Percentiles rank a stretch among this genome's conserved stretches.
phyloP scores from a whole-genome alignment of 1,139 yeast species.

The Yarrowia galli region DNA sequence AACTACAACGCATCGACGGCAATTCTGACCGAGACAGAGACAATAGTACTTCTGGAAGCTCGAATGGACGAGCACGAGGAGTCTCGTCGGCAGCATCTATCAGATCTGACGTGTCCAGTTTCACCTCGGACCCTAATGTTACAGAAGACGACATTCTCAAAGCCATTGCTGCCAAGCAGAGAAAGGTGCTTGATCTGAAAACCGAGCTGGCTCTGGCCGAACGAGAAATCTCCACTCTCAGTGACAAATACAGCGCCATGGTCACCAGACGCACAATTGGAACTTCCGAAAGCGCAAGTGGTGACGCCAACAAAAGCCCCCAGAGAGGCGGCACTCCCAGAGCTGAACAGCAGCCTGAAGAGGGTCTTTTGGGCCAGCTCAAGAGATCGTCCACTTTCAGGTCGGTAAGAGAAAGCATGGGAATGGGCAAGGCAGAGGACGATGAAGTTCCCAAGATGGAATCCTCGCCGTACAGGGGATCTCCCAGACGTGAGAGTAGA shows the following conservation, averaged over 20 bases:
- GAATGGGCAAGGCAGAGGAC: conserved; percentile 1
- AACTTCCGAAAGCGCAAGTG: conserved; percentile 7
- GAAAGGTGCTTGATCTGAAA: conserved; percentile 31
- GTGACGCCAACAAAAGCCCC: neutral
- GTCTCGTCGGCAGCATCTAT: conserved; percentile 2
- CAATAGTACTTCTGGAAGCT: neutral
- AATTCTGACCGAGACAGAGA: conserved; percentile 1
- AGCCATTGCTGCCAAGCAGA: conserved; percentile 36
- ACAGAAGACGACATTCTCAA: conserved; percentile 32
- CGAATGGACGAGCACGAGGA: neutral
- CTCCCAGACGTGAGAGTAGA: conserved; percentile 20
- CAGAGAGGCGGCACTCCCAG: neutral
- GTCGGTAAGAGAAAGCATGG: conserved; percentile 21
- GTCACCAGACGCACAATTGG: conserved; percentile 24
- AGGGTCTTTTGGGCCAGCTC: conserved; percentile 14
- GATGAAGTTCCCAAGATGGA: neutral
- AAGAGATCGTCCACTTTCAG: conserved; percentile 32
- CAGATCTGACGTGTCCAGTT: conserved; percentile 10
- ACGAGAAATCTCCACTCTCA: conserved; percentile 25
- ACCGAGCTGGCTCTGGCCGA: conserved; percentile 20
- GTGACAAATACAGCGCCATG: conserved; percentile 23
- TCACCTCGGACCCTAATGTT: conserved; percentile 15
- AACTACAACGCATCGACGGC: conserved; percentile 8
- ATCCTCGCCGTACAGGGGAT: neutral
- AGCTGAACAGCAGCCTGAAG: neutral